A percentile compares a stretch with the other conserved stretches of the same genome.
Evolutionary conservation across 768 basidiomycete species (phyloP).

Genomic region (Termitomyces bulborhizus): DNA sequence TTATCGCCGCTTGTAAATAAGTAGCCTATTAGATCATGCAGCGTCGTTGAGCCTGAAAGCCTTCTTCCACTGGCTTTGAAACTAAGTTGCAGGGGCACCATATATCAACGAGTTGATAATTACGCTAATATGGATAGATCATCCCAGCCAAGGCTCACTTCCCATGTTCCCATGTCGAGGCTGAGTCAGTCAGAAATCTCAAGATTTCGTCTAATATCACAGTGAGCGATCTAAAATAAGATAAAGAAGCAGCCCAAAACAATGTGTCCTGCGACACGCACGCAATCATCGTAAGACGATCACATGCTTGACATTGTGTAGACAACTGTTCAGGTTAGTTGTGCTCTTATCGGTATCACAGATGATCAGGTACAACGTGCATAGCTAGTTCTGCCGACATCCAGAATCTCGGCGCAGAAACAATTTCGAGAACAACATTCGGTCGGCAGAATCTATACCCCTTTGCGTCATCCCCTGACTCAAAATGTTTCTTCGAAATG

Average conservation of each 20-base stretch:
- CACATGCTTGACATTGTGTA: constrained; percentile 2
- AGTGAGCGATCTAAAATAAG: background rate
- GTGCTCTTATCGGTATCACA: constrained; percentile 5
- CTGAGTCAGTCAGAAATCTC: background rate
- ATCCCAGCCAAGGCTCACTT: background rate
- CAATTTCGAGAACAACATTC: background rate
- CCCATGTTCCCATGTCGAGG: background rate
- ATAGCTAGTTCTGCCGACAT: background rate
- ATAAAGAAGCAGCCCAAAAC: background rate
- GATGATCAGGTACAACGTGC: constrained; percentile 4
- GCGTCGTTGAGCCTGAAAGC: background rate
- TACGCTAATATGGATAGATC: background rate
- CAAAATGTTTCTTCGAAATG: no score
- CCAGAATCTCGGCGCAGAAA: background rate
- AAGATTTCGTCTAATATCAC: background rate
- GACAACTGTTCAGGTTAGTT: background rate
- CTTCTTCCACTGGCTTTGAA: background rate
- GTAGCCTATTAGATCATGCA: background rate
- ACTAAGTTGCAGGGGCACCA: background rate
- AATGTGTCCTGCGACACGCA: background rate
- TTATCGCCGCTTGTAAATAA: background rate
- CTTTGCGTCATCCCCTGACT: background rate
- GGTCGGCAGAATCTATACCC: background rate
- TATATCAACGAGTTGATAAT: background rate
- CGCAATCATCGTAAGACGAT: background rate